Base-by-base conservation (phyloP, 768 basidiomycete genomes). In the Mycena venus region DNA sequence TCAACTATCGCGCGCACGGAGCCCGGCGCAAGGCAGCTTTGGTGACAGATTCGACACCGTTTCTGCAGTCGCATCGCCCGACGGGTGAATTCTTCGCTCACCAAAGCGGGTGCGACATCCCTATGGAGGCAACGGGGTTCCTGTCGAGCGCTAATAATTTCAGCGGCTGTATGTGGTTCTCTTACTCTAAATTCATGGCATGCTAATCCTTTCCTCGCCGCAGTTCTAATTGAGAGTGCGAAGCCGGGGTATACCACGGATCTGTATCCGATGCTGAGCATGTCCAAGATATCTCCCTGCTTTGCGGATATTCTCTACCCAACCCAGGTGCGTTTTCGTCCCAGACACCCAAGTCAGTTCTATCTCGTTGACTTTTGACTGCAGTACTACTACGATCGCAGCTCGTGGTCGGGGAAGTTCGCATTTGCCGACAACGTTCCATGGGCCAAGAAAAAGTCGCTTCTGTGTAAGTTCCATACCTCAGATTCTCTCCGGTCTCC, bases 241-340 rank as follows among this genome's bases (percentile, higher is more conserved):
- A 67, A 53, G 8, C 44, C 72, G 3, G 65, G 49, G 15, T 73
- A 51, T 21, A 73, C 72, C 32, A 73, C 72, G 6, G 72, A 73
- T 44, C 29, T 68, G 49, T 73, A 68, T 23, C 72, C 72, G 15
- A 31, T 73, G 10, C 32, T 67, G 19, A 73, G 65, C 65, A 73
- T 73, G 72, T 14, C 65, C 4, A 73, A 67, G 38, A 15, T 73
- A 4, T 71, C 65, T 23, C 64, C 64, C 4, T 73, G 72, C 29
- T 73, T 73, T 15, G 19, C 72, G 0, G 72, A 73, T 23, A 68
- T 73, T 21, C 17, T 73, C 4, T 67, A 61, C 23, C 72, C 65
- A 3, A 68, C 59, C 8, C 40, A 58, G 56, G 72, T 73, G 7
- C 1, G 59, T 59, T 21, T 25, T 31, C 2, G 11, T 15, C n/a